phyloP scores from a whole-genome alignment of 148 eudicot species.

The Camellia granthamiana region DNA sequence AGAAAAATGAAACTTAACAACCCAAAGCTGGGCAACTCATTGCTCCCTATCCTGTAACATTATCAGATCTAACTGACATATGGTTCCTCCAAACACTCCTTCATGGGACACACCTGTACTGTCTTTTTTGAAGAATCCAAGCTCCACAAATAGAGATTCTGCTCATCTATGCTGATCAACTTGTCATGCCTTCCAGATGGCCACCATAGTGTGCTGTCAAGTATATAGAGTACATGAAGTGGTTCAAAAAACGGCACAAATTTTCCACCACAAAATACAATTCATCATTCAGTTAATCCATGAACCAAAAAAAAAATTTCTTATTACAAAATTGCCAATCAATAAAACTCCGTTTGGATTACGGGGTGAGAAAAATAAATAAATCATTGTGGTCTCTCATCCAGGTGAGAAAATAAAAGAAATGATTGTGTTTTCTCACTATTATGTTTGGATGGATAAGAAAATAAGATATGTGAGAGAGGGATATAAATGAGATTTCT shows the following conservation, averaged over 20 bases:
- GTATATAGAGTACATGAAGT: constrained; percentile 17
- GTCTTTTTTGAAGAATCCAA: constrained; percentile 88
- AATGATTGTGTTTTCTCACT: no score
- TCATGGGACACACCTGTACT: constrained; percentile 63
- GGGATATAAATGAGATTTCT: no score
- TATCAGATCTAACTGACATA: not conserved
- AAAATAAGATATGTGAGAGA: no score
- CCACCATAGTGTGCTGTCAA: constrained; percentile 92
- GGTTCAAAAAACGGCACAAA: not conserved
- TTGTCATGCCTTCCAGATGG: constrained; percentile 93
- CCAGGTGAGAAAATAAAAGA: not conserved
- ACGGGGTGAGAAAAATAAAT: not conserved
- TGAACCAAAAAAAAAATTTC: not conserved
- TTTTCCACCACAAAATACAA: not conserved
- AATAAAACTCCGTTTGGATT: no score
- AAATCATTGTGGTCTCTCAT: not conserved
- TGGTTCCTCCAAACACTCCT: not conserved
- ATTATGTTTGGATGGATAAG: no score
- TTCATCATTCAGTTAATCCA: not conserved
- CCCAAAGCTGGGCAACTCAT: not conserved
- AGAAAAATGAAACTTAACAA: not conserved
- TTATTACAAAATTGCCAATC: not conserved
- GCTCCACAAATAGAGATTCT: constrained; percentile 85
- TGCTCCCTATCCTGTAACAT: not conserved
- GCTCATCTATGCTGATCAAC: constrained; percentile 86